Base-by-base conservation (phyloP, 2,329 filamentous ascomycete species). In the Epichloe sibirici region DNA sequence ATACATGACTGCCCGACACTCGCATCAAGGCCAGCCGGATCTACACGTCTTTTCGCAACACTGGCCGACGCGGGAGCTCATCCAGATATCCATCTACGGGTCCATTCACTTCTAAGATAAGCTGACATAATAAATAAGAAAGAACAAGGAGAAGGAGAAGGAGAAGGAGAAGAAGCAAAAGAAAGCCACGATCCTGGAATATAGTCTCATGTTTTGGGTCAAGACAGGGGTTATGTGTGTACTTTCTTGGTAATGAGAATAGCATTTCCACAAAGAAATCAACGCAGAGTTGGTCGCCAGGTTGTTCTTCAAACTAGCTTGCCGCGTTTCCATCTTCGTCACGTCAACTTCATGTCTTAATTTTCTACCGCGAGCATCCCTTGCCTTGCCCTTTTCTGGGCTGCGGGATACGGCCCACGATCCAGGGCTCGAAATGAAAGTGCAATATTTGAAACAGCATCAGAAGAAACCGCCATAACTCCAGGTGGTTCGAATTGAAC, bases 61-160 rank as follows among this genome's bases (percentile, higher is more conserved):
- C 25, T 28, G 35, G 35, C 35, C 35, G 43, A 45, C 49, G 49
- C 25, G 51, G 34, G 13, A 40, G 39, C 45, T 48, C 45, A 34
- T 52, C 51, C 39, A 48, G 5, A 46, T 48, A 21, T 38, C 34
- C 49, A 42, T 51, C 49, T 51, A 47, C 49, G 49, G 35, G 45
- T 51, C 43, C 43, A 40, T 39, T 39, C 45, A 49, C n/a, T 31
- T 48, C 51, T 39, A 48, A 17, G 21, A 47, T 17, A 28, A 15
- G 5, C 13, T 23, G 21, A 31, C n/a, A 15, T 25, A 12, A 45
- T 28, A 37, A 5, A 28, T 21, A n/a, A 17, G 12, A 49, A 25
- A 45, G 45, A 49, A 28, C 11, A 23, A 23, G 21, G 35, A 39
- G 48, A 25, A 51, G 35, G 2, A 28, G 17, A 21, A 21, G 17